These are phyloP conservation scores for Lodderomyces parapsilosis DNA, from an alignment of 1,139 yeast species.

Conservation along the genomic window DNA sequence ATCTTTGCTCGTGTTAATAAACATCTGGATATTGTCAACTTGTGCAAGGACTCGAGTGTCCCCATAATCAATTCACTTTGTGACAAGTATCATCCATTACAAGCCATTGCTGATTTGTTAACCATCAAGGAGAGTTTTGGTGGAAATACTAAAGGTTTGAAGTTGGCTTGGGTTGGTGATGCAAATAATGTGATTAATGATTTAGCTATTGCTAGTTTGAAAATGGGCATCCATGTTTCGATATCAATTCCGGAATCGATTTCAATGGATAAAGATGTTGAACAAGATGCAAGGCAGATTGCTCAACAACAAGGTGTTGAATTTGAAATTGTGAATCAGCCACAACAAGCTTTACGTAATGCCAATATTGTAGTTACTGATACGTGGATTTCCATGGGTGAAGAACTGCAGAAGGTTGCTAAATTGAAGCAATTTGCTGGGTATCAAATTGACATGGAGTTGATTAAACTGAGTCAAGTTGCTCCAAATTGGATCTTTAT, in stretches of 20 bases:
- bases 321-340: constrained; percentile 69
- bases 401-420: constrained; percentile 71
- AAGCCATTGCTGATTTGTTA: constrained; percentile 87
- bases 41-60: constrained; percentile 73
- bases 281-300: constrained; percentile 52
- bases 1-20: constrained; percentile 92
- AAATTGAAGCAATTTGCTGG: constrained; percentile 82
- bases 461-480: constrained; percentile 59
- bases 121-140: constrained; percentile 82
- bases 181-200: constrained; percentile 95
- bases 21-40: constrained; percentile 77
- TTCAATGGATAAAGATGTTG: constrained; percentile 59
- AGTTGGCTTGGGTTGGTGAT: constrained; percentile 95
- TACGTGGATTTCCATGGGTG: constrained; percentile 98
- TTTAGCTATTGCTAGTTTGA: constrained; percentile 85
- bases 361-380: constrained; percentile 93
- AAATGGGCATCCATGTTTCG: constrained; percentile 78
- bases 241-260: constrained; percentile 81
- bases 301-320: constrained; percentile 52
- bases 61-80: constrained; percentile 94
- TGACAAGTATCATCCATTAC: constrained; percentile 91
- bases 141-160: constrained; percentile 52
- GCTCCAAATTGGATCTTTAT: constrained; percentile 78
- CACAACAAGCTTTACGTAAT: constrained; percentile 63
- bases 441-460: constrained; percentile 72